Conservation (phyloP, 2,329 filamentous ascomycete species). For the Fusarium duplospermum region DNA sequence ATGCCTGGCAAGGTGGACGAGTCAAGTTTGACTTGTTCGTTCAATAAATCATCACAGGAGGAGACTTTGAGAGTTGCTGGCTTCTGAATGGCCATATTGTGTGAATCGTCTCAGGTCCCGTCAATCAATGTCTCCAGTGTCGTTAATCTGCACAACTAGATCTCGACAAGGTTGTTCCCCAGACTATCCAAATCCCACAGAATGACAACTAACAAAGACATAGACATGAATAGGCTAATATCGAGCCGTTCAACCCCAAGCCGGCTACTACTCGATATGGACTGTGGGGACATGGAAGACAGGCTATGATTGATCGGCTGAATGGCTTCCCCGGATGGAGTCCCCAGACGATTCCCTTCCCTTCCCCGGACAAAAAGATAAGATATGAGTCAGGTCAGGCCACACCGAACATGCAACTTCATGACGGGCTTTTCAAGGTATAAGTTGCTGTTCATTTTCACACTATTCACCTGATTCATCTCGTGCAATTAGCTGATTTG, state of each 20-base stretch:
- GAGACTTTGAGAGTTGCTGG: neutral
- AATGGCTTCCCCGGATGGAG: neutral
- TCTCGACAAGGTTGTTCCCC: neutral
- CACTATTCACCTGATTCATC: neutral
- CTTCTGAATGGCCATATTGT: neutral
- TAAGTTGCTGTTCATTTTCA: neutral
- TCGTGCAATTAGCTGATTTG: neutral
- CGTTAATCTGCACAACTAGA: neutral
- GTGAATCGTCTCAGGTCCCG: neutral
- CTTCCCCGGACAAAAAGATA: constrained; percentile 13
- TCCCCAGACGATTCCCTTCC: neutral
- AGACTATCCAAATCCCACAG: neutral
- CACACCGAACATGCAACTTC: neutral
- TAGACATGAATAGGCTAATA: neutral
- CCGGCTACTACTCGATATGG: constrained; percentile 27
- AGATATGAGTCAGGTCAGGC: constrained; percentile 1
- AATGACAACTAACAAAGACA: neutral
- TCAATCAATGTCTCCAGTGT: neutral
- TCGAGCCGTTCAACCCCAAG: neutral
- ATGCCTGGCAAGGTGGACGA: too few species aligned
- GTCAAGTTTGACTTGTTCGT: neutral
- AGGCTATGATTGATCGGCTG: constrained; percentile 24
- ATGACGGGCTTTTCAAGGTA: neutral
- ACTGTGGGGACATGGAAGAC: constrained; percentile 25
- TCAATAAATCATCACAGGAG: neutral